phyloP scores from a whole-genome alignment of 495 filamentous ascomycete genomes.

The Aspergillus sclerotiicarbonarius region DNA sequence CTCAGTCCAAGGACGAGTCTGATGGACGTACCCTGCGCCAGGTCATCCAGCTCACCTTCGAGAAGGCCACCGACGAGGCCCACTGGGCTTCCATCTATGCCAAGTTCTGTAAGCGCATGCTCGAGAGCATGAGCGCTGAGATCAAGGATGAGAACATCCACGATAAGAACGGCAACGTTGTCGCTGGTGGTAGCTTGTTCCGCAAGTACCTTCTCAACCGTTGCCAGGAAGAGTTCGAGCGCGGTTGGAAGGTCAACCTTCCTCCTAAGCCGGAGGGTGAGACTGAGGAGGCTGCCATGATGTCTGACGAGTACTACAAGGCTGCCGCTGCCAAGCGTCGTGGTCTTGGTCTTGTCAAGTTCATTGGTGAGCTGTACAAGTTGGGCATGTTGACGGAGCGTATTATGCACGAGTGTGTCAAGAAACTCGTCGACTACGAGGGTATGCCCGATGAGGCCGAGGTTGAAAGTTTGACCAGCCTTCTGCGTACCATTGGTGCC shows the following conservation, averaged over 20 bases:
- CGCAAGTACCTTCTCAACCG: conserved; percentile 97
- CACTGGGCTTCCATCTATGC: conserved; percentile 99
- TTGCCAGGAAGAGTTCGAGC: conserved; percentile 98
- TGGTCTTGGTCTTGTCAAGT: conserved; percentile 96
- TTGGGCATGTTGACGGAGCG: conserved; percentile 96
- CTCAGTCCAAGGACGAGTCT: conserved; percentile 90
- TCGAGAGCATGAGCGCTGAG: conserved; percentile 90
- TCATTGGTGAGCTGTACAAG: conserved; percentile 99
- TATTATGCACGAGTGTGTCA: conserved; percentile 99
- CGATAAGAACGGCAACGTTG: conserved; percentile 81
- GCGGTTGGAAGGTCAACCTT: conserved; percentile 91
- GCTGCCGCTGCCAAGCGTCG: conserved; percentile 95
- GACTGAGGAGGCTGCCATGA: conserved; percentile 69
- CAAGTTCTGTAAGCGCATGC: conserved; percentile 97
- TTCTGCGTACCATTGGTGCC: conserved; percentile 85
- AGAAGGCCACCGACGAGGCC: conserved; percentile 97
- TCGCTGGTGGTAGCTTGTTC: conserved; percentile 91
- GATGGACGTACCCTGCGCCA: conserved; percentile 95
- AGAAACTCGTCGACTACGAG: conserved; percentile 93
- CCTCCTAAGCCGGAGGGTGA: conserved; percentile 78
- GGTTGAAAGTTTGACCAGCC: conserved; percentile 88
- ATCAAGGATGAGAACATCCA: conserved; percentile 92
- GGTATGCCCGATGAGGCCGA: conserved; percentile 93
- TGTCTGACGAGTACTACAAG: conserved; percentile 96
- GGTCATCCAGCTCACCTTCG: conserved; percentile 97